Conservation (phyloP, 225 moss, liverwort and hornwort species). For the Bryoerythrophyllum caledonicum region DNA sequence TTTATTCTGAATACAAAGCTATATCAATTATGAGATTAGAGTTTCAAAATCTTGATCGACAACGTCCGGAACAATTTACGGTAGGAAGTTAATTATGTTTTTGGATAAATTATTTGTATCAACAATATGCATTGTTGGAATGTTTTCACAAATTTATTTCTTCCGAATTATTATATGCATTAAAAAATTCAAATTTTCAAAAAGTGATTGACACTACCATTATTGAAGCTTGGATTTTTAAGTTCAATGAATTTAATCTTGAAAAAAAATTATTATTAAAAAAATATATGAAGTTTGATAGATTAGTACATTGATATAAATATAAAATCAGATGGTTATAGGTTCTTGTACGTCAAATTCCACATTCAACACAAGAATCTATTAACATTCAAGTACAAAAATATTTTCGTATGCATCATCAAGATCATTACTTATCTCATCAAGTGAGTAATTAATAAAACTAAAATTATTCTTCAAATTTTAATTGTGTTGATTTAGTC, state of each 20-base stretch:
- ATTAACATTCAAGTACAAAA: constrained; percentile 50
- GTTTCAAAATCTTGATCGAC: constrained; percentile 44
- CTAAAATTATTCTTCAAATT: not conserved
- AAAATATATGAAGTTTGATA: accelerated
- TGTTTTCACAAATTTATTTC: accelerated
- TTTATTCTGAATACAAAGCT: constrained; percentile 57
- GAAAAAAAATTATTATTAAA: not conserved
- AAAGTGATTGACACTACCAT: not conserved
- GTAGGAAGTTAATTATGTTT: constrained; percentile 20
- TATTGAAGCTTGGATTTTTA: accelerated
- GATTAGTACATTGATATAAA: not conserved
- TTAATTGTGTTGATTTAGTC: not conserved
- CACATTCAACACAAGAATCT: constrained; percentile 36
- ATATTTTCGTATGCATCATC: constrained; percentile 60
- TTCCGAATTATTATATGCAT: too few species aligned
- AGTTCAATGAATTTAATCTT: not conserved
- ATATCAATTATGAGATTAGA: constrained; percentile 54
- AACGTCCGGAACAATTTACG: constrained; percentile 75
- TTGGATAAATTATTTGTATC: accelerated
- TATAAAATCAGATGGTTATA: constrained; percentile 9
- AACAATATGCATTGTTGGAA: not conserved
- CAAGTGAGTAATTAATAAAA: constrained; percentile 43
- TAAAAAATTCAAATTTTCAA: not conserved
- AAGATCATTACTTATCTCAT: constrained; percentile 54
- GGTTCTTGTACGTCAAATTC: constrained; percentile 83